A percentile compares a stretch with the other conserved stretches of the same genome.
These are phyloP conservation scores for Halophytophthora batemanensis DNA, from an alignment of 352 stramenopile species.

Conservation along the genomic window DNA sequence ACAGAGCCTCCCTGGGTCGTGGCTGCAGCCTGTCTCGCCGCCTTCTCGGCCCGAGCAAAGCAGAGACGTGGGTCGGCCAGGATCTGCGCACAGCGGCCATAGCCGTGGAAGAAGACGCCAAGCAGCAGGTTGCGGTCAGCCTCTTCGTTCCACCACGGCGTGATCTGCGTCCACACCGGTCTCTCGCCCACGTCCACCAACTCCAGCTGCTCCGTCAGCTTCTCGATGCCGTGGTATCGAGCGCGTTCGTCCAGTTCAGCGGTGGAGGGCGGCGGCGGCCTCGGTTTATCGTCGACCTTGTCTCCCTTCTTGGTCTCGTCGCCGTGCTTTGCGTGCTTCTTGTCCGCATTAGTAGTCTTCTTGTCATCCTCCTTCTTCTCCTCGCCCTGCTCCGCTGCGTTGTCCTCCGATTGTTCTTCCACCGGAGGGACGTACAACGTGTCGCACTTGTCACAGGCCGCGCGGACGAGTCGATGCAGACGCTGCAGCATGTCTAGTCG, in stretches of 20 bases:
- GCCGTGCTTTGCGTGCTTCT: not conserved
- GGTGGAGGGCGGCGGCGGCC: constrained; percentile 19
- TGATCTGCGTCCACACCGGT: constrained; percentile 81
- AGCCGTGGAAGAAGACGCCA: constrained; percentile 84
- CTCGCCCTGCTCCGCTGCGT: constrained; percentile 11
- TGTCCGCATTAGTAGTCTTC: no score
- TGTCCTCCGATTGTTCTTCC: constrained; percentile 12
- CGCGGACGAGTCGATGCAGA: constrained; percentile 57
- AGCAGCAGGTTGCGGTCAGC: constrained; percentile 77
- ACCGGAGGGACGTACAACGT: constrained; percentile 32
- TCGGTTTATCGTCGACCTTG: constrained; percentile 3
- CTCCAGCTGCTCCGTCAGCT: constrained; percentile 55
- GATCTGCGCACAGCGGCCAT: constrained; percentile 83
- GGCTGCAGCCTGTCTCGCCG: constrained; percentile 17
- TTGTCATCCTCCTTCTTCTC: no score
- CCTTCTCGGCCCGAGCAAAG: constrained; percentile 67
- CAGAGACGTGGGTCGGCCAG: constrained; percentile 66
- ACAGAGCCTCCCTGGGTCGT: not conserved
- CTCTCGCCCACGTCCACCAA: constrained; percentile 68
- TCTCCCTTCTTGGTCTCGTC: constrained; percentile 15
- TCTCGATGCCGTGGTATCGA: constrained; percentile 65
- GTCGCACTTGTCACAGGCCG: constrained; percentile 63
- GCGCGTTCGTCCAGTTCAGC: constrained; percentile 76
- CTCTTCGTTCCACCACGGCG: constrained; percentile 82
- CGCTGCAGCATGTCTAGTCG: constrained; percentile 85